Conservation (phyloP, 2,329 filamentous ascomycete species). For the Neofusicoccum sp. region DNA sequence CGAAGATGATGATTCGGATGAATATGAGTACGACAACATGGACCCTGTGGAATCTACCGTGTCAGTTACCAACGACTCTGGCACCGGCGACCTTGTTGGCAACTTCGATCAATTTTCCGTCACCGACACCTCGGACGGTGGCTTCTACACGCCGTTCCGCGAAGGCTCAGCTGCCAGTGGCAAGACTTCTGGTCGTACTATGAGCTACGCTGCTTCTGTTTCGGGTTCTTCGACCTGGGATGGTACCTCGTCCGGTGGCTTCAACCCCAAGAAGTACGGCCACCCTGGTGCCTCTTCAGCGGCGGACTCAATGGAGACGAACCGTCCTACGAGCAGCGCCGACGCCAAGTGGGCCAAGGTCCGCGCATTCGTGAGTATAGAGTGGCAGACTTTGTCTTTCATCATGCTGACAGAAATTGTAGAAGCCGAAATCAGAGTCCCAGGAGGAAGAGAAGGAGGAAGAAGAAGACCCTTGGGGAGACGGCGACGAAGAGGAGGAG, state of each 20-base stretch:
- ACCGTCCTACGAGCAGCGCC: conserved; percentile 18
- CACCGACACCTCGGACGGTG: not conserved
- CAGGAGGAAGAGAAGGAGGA: not conserved
- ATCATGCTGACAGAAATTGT: not conserved
- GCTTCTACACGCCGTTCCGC: not conserved
- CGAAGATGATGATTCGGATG: conserved; percentile 41
- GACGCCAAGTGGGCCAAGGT: conserved; percentile 31
- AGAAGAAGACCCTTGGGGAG: conserved; percentile 24
- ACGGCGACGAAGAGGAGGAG: conserved; percentile 33
- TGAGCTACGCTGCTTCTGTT: not conserved
- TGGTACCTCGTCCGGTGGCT: conserved; percentile 17
- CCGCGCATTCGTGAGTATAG: conserved; percentile 28
- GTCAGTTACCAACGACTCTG: not conserved
- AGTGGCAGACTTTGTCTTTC: not conserved
- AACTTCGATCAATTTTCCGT: not conserved
- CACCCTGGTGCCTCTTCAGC: conserved; percentile 21
- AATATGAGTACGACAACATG: not conserved
- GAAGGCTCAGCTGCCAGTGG: not conserved
- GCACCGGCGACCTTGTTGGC: not conserved
- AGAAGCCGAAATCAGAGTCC: not conserved
- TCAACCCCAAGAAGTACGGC: conserved; percentile 25
- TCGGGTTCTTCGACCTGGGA: not conserved
- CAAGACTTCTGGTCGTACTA: not conserved
- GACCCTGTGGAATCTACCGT: not conserved
- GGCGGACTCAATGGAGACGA: conserved; percentile 19